phyloP scores from a whole-genome alignment of 495 filamentous ascomycete species.

The Neurospora pannonica region DNA sequence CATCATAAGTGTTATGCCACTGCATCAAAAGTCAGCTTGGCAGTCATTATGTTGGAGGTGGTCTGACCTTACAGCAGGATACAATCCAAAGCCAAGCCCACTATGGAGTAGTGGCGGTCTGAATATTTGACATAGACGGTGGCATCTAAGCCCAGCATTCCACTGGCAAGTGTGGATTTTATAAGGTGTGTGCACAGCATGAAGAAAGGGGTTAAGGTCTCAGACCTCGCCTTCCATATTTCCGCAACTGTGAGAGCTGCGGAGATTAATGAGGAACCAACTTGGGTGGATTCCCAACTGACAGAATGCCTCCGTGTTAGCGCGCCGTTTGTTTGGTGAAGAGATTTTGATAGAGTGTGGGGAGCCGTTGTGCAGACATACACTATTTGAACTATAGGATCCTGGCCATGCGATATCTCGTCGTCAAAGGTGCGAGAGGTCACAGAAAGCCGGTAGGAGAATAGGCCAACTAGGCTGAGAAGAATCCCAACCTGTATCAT shows the following conservation, averaged over 20 bases:
- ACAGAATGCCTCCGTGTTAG: background rate
- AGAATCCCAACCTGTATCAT: conserved; percentile 27
- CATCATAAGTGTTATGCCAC: conserved; percentile 23
- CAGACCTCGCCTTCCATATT: conserved; percentile 30
- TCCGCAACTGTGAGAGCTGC: conserved; percentile 32
- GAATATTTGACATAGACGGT: conserved; percentile 26
- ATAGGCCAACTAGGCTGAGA: conserved; percentile 35
- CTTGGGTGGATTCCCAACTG: conserved; percentile 39
- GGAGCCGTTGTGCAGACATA: conserved; percentile 15
- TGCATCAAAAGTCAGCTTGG: conserved; percentile 2
- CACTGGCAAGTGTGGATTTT: conserved; percentile 32
- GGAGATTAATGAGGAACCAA: conserved; percentile 31
- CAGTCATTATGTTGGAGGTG: background rate
- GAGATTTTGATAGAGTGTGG: background rate
- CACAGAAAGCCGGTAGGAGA: conserved; percentile 36
- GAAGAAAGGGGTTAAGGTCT: conserved; percentile 35
- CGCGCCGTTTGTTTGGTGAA: background rate
- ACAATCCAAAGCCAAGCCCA: conserved; percentile 33
- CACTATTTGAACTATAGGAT: conserved; percentile 38
- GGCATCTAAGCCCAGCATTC: conserved; percentile 36
- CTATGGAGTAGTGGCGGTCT: conserved; percentile 33
- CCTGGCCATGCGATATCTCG: conserved; percentile 20
- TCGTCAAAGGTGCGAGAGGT: conserved; percentile 32
- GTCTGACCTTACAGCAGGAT: conserved; percentile 25
- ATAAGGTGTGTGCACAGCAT: conserved; percentile 34